Percentiles rank a stretch among this genome's conserved stretches.
Conservation (phyloP, 305 asterid species). For the Rubia occidens region DNA sequence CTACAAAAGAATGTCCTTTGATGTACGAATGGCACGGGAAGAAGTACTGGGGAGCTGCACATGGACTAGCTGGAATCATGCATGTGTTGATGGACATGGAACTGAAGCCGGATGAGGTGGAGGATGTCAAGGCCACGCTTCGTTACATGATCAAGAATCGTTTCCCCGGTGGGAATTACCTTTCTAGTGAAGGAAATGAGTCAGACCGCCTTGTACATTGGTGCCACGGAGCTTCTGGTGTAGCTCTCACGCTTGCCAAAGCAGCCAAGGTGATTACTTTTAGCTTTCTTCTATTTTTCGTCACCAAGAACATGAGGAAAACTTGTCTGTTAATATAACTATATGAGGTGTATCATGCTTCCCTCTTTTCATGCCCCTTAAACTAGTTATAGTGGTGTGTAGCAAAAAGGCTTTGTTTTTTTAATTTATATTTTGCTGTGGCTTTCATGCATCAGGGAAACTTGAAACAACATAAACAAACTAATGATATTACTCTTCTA, state of each 20-base stretch:
- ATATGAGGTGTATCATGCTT: too few relatives aligned
- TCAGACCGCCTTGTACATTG: slow-evolving; percentile 74
- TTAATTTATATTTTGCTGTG: neutral
- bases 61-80: slow-evolving; percentile 78
- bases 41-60: slow-evolving; percentile 88
- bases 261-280: slow-evolving; percentile 55
- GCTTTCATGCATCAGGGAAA: neutral
- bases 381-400: neutral
- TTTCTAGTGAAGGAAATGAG: slow-evolving; percentile 73
- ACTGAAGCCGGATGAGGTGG: slow-evolving; percentile 56
- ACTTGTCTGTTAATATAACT: neutral
- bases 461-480: neutral
- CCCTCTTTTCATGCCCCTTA: too few relatives aligned
- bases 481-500: neutral
- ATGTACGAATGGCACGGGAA: slow-evolving; percentile 89
- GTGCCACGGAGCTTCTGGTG: slow-evolving; percentile 94
- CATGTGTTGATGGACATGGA: slow-evolving; percentile 64
- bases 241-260: slow-evolving; percentile 66
- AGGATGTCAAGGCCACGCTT: slow-evolving; percentile 60
- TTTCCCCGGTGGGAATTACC: slow-evolving; percentile 76
- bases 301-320: neutral
- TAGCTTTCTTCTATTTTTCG: neutral
- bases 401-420: neutral
- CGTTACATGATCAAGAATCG: slow-evolving; percentile 58
- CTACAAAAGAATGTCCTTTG: slow-evolving; percentile 48